Base-by-base conservation (phyloP, 352 stramenopile genomes). In the Globisporangium apiculatum region DNA sequence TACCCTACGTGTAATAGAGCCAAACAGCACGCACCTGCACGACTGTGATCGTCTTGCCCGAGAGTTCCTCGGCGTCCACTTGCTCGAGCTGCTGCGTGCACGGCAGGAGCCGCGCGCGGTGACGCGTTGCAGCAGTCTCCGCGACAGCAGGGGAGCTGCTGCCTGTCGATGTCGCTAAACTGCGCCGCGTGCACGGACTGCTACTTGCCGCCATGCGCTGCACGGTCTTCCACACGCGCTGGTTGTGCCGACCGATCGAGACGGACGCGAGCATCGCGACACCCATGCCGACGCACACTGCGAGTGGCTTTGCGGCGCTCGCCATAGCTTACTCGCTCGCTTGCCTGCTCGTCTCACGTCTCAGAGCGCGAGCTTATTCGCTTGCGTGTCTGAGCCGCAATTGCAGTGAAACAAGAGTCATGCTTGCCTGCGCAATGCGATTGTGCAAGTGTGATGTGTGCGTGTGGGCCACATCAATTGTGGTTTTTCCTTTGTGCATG, bases 41-140 rank as follows among this genome's bases (percentile, higher is more conserved):
- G 50, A 91, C 67, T 10, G 77, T 89, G 65, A 91, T 91, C 31
- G 75, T 87, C 59, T 89, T 71, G 36, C 67, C 75, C 52, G 77
- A 83, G 7, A 80, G 64, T 38, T 62, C 68, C 4, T 53, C 50
- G 9, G 57, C 40, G 2, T 62, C 57, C 15, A 65, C 63, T 18
- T 69, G 64, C n/a, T 70, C 54, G 43, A 84, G 64, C 59, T 91
- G 77, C 48, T 75, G 65, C 24, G 56, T 58, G 46, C 81, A 91
- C 3, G 71, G 65, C 37, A 91, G 61, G 35, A 87, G 64, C 15
- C 64, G 71, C 42, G 57, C 50, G 14, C 58, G 51, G 43, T 48
- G 43, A 7, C 45, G 17, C n/a, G 14, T 41, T 17, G 54, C 38
- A 1, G 54, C 37, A 35, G 3, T 41, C 9, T 24, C 41, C 1